Evolutionary conservation across 129 eudicot genomes (phyloP), one percentile per base, ranked within the genome.

Genomic region (Cynara cardunculus): DNA sequence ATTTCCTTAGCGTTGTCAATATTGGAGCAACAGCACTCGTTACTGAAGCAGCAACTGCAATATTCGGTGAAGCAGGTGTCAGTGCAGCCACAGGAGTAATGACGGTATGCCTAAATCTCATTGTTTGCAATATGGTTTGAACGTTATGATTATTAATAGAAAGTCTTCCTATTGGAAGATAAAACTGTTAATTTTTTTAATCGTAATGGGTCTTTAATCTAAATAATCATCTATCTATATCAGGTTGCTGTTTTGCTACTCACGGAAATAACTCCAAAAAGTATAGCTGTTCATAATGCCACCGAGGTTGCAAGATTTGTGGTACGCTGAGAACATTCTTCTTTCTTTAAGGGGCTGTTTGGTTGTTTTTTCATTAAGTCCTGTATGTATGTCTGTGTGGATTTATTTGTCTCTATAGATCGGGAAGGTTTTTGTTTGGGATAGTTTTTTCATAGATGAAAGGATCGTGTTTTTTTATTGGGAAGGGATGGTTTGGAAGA

Each of bases 231-330:
- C 39, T 30, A 76, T 74, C 67, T 56, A 22, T 82, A 72, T 71
- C 91, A 95, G 99, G 99, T 95, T 76, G 97, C 94, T 61, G 82
- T 95, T 76, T 90, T 95, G 95, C 93, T 95, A 22, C 93, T 95
- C 27, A 95, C 99, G 71, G 99, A 95, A 85, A 95, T 95, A 69
- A 95, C 99, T 74, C 99, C 99, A 73, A 95, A 95, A 89, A 95
- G 97, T 85, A 87, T 95, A 77, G 99, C 99, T 56, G 99, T 95
- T 76, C 99, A 95, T 77, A 86, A 95, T 89, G 97, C 99, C 69
- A 92, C 99, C 0, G 99, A 95, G 87, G 99, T 95, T 84, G 99
- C 97, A 27, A 90, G 99, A 82, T 74, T 92, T 88, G 99, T 95
- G 99, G 99, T 95, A 88, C 87, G 97, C 86, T 73, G 41, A 53